Evolutionary conservation across 441 rosid species (phyloP), one percentile per base, ranked within the genome.

Genomic region (Metrosideros polymorpha): DNA sequence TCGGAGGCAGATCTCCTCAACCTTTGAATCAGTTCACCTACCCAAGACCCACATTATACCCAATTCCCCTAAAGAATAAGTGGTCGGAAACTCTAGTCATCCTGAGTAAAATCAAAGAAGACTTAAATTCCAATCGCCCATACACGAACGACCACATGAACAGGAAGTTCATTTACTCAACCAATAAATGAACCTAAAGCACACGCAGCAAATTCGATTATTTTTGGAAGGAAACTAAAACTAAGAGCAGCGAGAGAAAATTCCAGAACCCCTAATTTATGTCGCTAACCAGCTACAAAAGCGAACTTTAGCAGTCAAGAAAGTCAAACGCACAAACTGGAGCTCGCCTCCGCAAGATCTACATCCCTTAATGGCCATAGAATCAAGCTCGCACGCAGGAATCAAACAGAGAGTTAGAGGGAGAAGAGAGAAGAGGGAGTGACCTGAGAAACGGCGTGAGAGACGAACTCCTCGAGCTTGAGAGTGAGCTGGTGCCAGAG

Each of bases 401-500:
- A 54, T 3, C 25, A 42, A 27, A 57, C 8, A 84, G 27, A 49
- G 13, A 76, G 47, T 39, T 2, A 45, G 42, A 75, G 43, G 3
- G 59, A 71, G 53, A 1, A 50, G n/a, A 27, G 85, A 49, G 84
- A 39, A 22, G 52, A 82, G 25, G 63, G 39, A 71, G 29, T 32
- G 82, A 96, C 99, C 99, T 96, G 96, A 56, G 93, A 95, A 89
- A 92, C 93, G 25, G 98, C 90, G 85, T 91, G 96, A 75, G 99
- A 89, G 84, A 96, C 93, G 93, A 97, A 96, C 91, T 96, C 97
- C 82, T 97, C 99, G 87, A 97, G 99, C 95, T 97, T 97, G 85
- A 94, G 91, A 89, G 98, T 93, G 90, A 97, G 99, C 91, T 97
- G 99, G 82, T 97, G 99, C 99, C 99, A 97, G 14, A 97, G 99